Percentiles rank a stretch among this genome's conserved stretches.
Conservation (phyloP, 2,329 filamentous ascomycete species). For the Orbilia brochopaga region DNA sequence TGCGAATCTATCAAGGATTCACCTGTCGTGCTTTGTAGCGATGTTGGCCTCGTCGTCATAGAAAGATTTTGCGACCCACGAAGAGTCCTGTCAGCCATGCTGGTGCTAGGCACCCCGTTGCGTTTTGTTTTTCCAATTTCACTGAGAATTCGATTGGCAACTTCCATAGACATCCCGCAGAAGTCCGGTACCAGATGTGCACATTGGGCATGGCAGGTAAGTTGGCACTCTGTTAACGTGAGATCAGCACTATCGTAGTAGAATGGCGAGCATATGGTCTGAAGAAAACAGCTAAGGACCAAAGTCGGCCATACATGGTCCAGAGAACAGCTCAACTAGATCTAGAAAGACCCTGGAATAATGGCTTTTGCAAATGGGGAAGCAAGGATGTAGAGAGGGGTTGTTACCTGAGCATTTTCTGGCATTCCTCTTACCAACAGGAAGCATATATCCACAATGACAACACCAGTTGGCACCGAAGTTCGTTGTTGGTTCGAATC, state of each 20-base stretch:
- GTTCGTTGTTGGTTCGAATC: slow-evolving; percentile 95
- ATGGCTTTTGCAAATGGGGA: too few species aligned
- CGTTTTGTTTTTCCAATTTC: slow-evolving; percentile 73
- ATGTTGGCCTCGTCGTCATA: slow-evolving; percentile 15
- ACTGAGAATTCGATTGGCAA: slow-evolving; percentile 89
- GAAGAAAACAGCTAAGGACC: neutral
- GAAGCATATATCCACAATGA: slow-evolving; percentile 94
- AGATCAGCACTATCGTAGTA: slow-evolving; percentile 1
- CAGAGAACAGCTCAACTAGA: neutral
- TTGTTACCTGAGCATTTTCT: slow-evolving; percentile 87
- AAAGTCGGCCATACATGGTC: neutral
- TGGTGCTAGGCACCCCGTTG: slow-evolving; percentile 27
- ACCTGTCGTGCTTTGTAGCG: slow-evolving; percentile 60
- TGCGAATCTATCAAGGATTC: slow-evolving; percentile 52
- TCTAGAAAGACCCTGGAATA: slow-evolving; percentile 55
- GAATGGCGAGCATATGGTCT: neutral
- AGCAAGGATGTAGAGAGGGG: too few species aligned
- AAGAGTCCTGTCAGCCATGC: slow-evolving; percentile 42
- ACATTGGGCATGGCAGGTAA: slow-evolving; percentile 89
- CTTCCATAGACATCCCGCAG: slow-evolving; percentile 98
- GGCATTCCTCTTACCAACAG: slow-evolving; percentile 92
- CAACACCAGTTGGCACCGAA: slow-evolving; percentile 99
- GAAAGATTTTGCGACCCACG: slow-evolving; percentile 18
- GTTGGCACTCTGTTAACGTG: slow-evolving; percentile 72
- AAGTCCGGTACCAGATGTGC: slow-evolving; percentile 97